Base-by-base conservation (phyloP, 345 rosid species). In the Kandelia obovata region DNA sequence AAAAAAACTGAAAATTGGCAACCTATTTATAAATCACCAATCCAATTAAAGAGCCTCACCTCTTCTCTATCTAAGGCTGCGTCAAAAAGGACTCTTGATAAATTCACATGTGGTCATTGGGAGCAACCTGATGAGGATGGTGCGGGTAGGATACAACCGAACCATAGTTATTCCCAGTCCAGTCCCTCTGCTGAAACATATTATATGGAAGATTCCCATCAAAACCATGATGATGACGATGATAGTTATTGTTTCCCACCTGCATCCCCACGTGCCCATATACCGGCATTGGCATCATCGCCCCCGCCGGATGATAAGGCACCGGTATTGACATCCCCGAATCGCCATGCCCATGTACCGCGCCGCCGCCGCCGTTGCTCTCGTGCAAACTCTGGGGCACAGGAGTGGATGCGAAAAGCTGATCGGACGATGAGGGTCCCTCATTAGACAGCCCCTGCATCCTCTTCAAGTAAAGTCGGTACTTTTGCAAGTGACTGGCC, bases 401-500 rank as follows among this genome's bases (percentile, higher is more conserved):
- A 7, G 90, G 92, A 0, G 89, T 87, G 1, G 96, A 89, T 1
- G 91, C 88, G 71, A 94, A 94, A 60, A 91, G 77, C 75, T 87
- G 90, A 67, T 95, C 97, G 0, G 93, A 83, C 16, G 97, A 35
- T 20, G 99, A 79, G 0, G 89, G 86, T 7, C 82, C 96, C 19
- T 84, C 91, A 15, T 23, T 74, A 7, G 87, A 81, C 37, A 85
- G 52, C 7, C 99, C 96, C 55, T 92, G 96, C 97, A 90, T 96
- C 82, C 99, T 68, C 69, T 86, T 96, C 68, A 92, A 77, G 71
- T 92, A 96, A 5, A 96, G 87, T 27, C 99, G 80, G 68, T 96
- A 96, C 74, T 96, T 96, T 58, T 96, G 99, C 63, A 96, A 71
- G 73, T 96, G 98, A 65, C 95, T 90, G 1, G 99, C 99, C 1